phyloP scores from a whole-genome alignment of 306 rosid genomes.

The Lathyrus sativus region DNA sequence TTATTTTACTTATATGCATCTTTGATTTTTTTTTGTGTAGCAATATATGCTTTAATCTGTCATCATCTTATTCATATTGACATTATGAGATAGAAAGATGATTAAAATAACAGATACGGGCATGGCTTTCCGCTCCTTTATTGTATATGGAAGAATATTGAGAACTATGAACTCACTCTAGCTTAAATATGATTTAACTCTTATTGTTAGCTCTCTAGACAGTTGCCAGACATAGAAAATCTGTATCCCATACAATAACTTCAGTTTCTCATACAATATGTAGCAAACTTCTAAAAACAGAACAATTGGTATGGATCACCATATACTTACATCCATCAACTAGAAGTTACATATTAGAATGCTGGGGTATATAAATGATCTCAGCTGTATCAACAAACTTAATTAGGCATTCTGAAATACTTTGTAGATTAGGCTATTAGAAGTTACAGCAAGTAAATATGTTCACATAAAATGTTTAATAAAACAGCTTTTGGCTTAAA shows the following conservation, averaged over 20 bases:
- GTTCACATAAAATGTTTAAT: conserved; percentile 7
- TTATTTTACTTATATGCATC: conserved; percentile 1
- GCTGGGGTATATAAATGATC: conserved; percentile 1
- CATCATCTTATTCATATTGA: neutral
- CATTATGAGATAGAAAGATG: conserved; percentile 1
- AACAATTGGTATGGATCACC: neutral
- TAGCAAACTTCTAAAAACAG: neutral
- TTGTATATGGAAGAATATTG: conserved; percentile 1
- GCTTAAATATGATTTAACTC: conserved; percentile 9
- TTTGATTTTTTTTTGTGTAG: neutral
- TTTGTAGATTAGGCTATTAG: conserved; percentile 28
- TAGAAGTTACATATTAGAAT: neutral
- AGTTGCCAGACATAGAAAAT: neutral
- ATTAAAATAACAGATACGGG: neutral
- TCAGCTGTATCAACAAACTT: conserved; percentile 1
- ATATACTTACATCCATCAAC: neutral
- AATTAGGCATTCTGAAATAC: conserved; percentile 27
- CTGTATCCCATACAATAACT: neutral
- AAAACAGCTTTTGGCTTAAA: conserved; percentile 17
- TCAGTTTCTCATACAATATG: conserved; percentile 14
- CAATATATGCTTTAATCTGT: conserved; percentile 5
- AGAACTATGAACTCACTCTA: neutral
- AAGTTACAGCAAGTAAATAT: conserved; percentile 17
- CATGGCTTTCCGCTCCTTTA: neutral
- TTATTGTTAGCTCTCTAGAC: conserved; percentile 4